Base-by-base conservation (phyloP, 345 rosid species). In the Arabis hirsuta region DNA sequence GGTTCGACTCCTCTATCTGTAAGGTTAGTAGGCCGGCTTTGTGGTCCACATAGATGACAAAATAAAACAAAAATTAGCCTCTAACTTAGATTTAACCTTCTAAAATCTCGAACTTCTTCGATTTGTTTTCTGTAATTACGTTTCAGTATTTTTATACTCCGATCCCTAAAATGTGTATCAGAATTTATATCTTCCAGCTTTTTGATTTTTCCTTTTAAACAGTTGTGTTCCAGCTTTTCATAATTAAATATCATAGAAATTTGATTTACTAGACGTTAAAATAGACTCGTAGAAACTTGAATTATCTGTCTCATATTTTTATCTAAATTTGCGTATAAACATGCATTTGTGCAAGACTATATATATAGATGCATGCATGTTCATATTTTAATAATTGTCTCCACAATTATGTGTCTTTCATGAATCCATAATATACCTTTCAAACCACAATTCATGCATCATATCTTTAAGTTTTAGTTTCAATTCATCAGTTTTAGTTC, bases 331-430 rank as follows among this genome's bases (percentile, higher is more conserved):
- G 64, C 32, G 3, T 39, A 19, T 19, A 57, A 38, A 38, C 63
- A 39, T 59, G 7, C 32, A 42, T 58, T 58, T 58, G 16, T 22
- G 16, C 31, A 38, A 7, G 14, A 19, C 44, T 36, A 10, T 41
- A 41, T 41, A 41, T 10, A n/a, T 60, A 42, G 22, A 61, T 62
- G 52, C 66, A 61, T 61, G 66, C 52, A 61, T 61, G 52, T 61
- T 61, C 66, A 61, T 61, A 44, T 26, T 13, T 61, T 44, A 44
- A 44, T 44, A 43, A 44, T 43, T 61, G 52, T 44, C 66, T 61
- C 66, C 29, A 61, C 24, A 43, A 27, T 19, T 22, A 7, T 29
- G 24, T 61, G 24, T 44, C 52, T 61, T 7, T 39, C 52, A 61
- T 29, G 4, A 43, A 60, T 43, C 38, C 65, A 61, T 44, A 9